Evolutionary conservation across 2,329 filamentous ascomycete genomes (phyloP).

Genomic region (Penicillium crustosum): DNA sequence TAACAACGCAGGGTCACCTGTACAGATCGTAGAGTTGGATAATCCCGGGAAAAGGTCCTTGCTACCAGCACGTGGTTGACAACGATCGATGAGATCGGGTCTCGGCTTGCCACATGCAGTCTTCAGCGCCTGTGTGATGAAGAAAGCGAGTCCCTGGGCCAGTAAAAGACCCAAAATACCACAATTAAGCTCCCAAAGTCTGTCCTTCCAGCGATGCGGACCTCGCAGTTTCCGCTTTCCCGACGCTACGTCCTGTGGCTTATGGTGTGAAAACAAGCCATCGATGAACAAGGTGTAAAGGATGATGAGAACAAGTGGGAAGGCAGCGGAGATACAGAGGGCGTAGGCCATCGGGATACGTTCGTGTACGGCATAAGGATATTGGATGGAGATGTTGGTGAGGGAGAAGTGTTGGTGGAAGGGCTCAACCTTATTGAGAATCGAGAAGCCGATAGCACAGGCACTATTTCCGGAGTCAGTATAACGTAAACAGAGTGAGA

Average conservation of each 20-base stretch:
- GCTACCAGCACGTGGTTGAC: conserved; percentile 43
- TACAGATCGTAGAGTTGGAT: conserved; percentile 53
- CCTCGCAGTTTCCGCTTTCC: conserved; percentile 43
- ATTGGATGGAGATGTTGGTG: conserved; percentile 57
- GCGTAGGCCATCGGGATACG: conserved; percentile 54
- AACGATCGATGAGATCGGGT: conserved; percentile 59
- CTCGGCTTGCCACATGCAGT: conserved; percentile 60
- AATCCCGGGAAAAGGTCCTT: conserved; percentile 42
- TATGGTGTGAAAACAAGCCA: conserved; percentile 57
- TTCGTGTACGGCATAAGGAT: conserved; percentile 58
- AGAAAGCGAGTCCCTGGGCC: conserved; percentile 55
- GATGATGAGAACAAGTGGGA: conserved; percentile 53
- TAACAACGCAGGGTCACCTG: conserved; percentile 50
- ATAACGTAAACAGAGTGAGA: neutral
- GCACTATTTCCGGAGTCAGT: conserved; percentile 37
- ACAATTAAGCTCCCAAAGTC: conserved; percentile 63
- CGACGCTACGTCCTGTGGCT: conserved; percentile 34
- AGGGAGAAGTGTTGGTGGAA: conserved; percentile 60
- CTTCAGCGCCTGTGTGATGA: conserved; percentile 59
- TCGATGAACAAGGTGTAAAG: conserved; percentile 59
- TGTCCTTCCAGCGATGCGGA: conserved; percentile 55
- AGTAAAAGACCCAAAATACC: conserved; percentile 58
- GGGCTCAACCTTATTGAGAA: conserved; percentile 55
- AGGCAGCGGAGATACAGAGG: conserved; percentile 50
- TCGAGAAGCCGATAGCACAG: conserved; percentile 53